A percentile compares a stretch with the other conserved stretches of the same genome.
Conservation (phyloP, 2,329 filamentous ascomycete genomes). For the Purpureocillium takamizusanense region DNA sequence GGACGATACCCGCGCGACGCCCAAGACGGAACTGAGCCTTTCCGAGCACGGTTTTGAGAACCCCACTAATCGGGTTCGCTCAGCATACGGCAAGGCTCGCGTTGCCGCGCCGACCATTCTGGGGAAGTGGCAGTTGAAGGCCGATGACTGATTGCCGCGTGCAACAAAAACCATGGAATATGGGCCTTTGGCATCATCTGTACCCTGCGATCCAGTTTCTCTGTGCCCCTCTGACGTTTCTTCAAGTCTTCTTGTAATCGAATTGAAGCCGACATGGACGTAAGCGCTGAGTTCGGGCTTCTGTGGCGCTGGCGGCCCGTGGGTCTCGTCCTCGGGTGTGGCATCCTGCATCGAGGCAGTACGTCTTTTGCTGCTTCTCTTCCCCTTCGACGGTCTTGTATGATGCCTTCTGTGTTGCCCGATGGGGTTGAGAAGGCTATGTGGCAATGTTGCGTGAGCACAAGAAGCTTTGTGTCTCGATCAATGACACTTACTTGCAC, state of each 20-base stretch:
- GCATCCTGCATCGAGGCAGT: constrained; percentile 17
- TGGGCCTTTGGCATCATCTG: constrained; percentile 4
- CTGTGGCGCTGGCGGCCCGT: constrained; percentile 9
- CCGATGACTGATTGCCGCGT: constrained; percentile 45
- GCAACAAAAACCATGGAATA: constrained; percentile 51
- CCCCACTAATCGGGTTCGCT: constrained; percentile 48
- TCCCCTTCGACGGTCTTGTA: constrained; percentile 50
- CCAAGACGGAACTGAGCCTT: constrained; percentile 46
- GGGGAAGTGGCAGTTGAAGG: constrained; percentile 52
- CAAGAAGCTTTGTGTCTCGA: no score
- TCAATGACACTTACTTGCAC: constrained; percentile 43
- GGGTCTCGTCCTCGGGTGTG: constrained; percentile 11
- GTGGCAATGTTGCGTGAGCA: not conserved
- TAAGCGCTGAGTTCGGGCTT: constrained; percentile 44
- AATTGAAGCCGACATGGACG: constrained; percentile 56
- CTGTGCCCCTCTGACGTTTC: constrained; percentile 17
- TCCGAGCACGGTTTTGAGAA: constrained; percentile 52
- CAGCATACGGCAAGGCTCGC: constrained; percentile 22
- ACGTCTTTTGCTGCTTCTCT: constrained; percentile 43
- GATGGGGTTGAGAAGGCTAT: constrained; percentile 53
- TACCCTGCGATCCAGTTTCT: not conserved
- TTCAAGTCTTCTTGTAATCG: constrained; percentile 52
- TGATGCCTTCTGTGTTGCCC: constrained; percentile 51
- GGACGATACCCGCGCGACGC: constrained; percentile 55
- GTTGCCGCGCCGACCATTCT: constrained; percentile 44